Base-by-base conservation (phyloP, 2,329 filamentous ascomycete species). In the Penicillium sp. region DNA sequence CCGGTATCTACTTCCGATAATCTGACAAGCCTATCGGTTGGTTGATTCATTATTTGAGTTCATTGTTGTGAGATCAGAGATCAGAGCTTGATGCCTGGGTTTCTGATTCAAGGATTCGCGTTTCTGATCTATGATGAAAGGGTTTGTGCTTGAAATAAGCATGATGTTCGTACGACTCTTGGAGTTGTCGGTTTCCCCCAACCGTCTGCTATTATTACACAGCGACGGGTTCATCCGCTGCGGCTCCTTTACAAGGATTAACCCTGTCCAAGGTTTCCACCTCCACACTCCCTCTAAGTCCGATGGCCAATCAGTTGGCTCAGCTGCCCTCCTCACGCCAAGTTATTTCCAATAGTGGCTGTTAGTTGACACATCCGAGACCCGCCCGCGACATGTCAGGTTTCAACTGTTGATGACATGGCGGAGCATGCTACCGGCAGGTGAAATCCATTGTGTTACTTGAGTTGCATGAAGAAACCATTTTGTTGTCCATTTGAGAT, bases 341-440 rank as follows among this genome's bases (percentile, higher is more conserved):
- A 57, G 54, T 51, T 57, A 58, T 60, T 64, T 47, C 54, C 61
- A 65, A 62, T 66, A 62, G 57, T 62, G 19, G 46, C 48, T 53
- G 43, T 48, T 61, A 55, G 33, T 54, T 49, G 42, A 48, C 52
- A 52, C 52, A 60, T 48, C 56, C 51, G 55, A 48, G 55, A 56
- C 53, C 61, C 56, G 54, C 55, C 49, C 52, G 22, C 45, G 61
- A 66, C 58, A 56, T 66, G 61, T 66, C 63, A 64, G 56, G 58
- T 66, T 54, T 59, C 57, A 61, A 54, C 49, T 46, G 54, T 58
- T 42, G 22, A 22, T 45, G 54, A 54, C 57, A 54, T 42, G 45
- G 54, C 50, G 55, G 54, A 42, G 37, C 50, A 44, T 19, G 22
- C 16, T 37, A 35, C 1, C 19, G n/a, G 6, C 55, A 37, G 27